Conservation (phyloP, 345 rosid genomes). For the Fremontodendron californicum region DNA sequence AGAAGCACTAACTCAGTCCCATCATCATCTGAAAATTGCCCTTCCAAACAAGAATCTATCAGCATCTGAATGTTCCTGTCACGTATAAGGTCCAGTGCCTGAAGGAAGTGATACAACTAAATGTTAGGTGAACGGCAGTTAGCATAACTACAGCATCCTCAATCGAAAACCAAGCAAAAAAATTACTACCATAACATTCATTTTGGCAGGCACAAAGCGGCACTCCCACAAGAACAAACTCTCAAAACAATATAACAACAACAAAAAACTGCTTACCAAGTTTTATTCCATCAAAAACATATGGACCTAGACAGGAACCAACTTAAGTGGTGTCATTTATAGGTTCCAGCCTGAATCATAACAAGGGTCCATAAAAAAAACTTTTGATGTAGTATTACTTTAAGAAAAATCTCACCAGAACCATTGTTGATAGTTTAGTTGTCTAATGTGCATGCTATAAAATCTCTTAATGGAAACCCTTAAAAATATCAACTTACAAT, state of each 20-base stretch:
- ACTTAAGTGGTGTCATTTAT: neutral
- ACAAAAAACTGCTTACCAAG: neutral
- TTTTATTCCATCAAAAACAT: neutral
- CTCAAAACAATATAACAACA: neutral
- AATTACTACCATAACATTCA: neutral
- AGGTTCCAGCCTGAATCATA: neutral
- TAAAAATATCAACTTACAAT: neutral
- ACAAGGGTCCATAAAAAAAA: neutral
- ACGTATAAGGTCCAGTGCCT: conserved; percentile 94
- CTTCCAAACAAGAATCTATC: conserved; percentile 92
- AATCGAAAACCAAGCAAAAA: neutral
- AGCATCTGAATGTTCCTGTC: conserved; percentile 85
- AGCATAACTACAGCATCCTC: neutral
- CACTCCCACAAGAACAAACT: neutral
- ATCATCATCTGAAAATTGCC: conserved; percentile 75
- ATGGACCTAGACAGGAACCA: neutral
- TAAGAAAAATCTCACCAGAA: neutral
- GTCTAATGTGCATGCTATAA: neutral
- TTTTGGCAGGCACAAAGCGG: neutral
- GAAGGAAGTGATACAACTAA: conserved; percentile 16
- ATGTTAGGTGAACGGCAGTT: conserved; percentile 10
- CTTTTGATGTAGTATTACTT: neutral
- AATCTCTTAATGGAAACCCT: neutral
- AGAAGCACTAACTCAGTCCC: conserved; percentile 86
- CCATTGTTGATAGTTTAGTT: neutral